Evolutionary conservation across 202 grass and related monocot species (phyloP), one percentile per base, ranked within the genome.

Genomic region (Sporobolus alterniflorus): DNA sequence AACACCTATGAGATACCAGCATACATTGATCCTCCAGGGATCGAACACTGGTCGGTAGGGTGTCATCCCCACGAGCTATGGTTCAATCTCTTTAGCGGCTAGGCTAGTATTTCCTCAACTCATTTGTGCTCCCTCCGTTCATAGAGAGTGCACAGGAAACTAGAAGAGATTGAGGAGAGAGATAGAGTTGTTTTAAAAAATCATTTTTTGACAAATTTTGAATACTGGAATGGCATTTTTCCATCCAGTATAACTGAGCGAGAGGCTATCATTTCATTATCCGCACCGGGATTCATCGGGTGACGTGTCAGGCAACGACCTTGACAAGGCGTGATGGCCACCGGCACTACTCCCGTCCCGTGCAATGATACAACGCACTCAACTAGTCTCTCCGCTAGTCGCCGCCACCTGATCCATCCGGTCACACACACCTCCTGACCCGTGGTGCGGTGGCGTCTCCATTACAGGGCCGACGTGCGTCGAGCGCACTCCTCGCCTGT

Each of bases 341-440:
- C 60, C 25, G 61, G 65, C 68, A 39, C 76, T 76, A 79, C 84
- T 66, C n/a, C n/a, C n/a, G n/a, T n/a, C 17, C 76, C 21, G 39
- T 24, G 67, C 69, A 81, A 81, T 83, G 29, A 79, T 72, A 47
- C 46, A 71, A 48, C 87, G 87, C 82, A 81, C 63, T 75, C 11
- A 21, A 43, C 44, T 20, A 20, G 18, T 20, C 5, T 1, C 48
- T 21, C 15, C 33, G 17, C 33, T 66, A 11, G 32, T 47, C n/a
- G n/a, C n/a, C 39, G 10, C 39, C 1, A 28, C n/a, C 74, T 65
- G 79, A 29, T 49, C 67, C 40, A 29, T 49, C 67, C 40, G 26
- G 40, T 81, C 46, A 41, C 71, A 62, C 47, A 51, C n/a, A 33
- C 36, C n/a, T n/a, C n/a, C 52, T 10, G 12, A 59, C 55, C 55